Conservation (phyloP, 331 rosid genomes). For the Pyrus hybrid region DNA sequence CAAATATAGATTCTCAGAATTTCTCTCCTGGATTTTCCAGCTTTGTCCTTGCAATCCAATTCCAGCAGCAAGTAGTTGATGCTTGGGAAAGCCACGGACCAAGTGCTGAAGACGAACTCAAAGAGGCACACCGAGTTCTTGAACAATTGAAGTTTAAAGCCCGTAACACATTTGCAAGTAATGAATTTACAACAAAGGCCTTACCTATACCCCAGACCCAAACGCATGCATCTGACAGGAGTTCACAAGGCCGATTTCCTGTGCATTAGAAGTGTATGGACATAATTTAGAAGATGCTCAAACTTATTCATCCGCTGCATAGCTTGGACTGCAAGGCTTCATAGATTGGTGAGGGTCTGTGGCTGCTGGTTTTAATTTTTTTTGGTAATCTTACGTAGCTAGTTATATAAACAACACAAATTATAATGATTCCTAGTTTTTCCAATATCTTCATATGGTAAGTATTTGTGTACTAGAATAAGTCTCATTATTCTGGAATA, state of each 20-base stretch:
- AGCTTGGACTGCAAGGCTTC: neutral
- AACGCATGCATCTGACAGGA: conserved; percentile 26
- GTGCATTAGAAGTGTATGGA: neutral
- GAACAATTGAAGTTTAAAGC: conserved; percentile 61
- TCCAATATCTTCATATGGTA: neutral
- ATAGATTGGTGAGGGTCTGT: neutral
- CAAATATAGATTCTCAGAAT: neutral
- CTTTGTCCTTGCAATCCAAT: conserved; percentile 66
- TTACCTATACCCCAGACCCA: conserved; percentile 51
- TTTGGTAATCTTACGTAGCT: neutral
- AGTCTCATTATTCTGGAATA: neutral
- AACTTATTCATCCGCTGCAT: neutral
- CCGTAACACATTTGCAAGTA: conserved; percentile 28
- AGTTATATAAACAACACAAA: neutral
- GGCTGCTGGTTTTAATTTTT: neutral
- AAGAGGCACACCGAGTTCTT: conserved; percentile 59
- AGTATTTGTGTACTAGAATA: too few species aligned
- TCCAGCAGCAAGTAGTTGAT: conserved; percentile 74
- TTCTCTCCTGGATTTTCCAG: conserved; percentile 42
- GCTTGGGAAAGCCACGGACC: conserved; percentile 96
- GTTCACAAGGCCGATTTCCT: conserved; percentile 19
- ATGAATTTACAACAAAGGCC: conserved; percentile 40
- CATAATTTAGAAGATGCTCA: conserved; percentile 5
- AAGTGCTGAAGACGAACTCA: conserved; percentile 64
- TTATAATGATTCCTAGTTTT: neutral